A percentile compares a stretch with the other conserved stretches of the same genome.
Evolutionary conservation across 495 filamentous ascomycete species (phyloP).

Genomic region (Penicillium lagena): DNA sequence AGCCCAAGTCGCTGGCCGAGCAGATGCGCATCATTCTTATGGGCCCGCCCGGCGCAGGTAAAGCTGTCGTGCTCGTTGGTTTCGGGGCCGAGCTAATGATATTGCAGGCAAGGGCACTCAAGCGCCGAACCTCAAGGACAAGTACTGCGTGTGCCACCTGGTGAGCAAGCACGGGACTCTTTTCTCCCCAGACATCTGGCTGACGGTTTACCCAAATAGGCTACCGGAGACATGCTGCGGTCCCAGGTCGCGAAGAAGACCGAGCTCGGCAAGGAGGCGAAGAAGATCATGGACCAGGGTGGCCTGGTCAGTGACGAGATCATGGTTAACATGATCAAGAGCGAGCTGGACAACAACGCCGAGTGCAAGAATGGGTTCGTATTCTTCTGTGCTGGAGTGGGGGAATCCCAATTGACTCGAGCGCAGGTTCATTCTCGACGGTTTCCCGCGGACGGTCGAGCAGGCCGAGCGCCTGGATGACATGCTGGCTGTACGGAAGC

Average conservation of each 20-base stretch:
- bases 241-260: conserved; percentile 99
- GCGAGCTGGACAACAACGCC: conserved; percentile 83
- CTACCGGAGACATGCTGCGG: conserved; percentile 98
- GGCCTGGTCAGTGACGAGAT: conserved; percentile 98
- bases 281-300: conserved; percentile 99
- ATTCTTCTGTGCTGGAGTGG: conserved; percentile 1
- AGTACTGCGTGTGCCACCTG: conserved; percentile 93
- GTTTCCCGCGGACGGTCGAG: conserved; percentile 92
- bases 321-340: conserved; percentile 98
- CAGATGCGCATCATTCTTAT: conserved; percentile 93
- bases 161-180: conserved; percentile 46
- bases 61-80: conserved; percentile 10
- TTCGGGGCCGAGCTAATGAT: conserved; percentile 17
- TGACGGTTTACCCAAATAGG: conserved; percentile 44
- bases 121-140: conserved; percentile 95
- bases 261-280: conserved; percentile 85
- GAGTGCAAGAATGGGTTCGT: conserved; percentile 89
- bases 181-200: background rate
- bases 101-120: conserved; percentile 93
- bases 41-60: conserved; percentile 96
- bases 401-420: conserved; percentile 9
- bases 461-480: conserved; percentile 91
- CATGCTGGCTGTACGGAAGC: conserved; percentile 69
- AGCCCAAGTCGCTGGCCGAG: conserved; percentile 43
- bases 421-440: conserved; percentile 92